A percentile compares a stretch with the other conserved stretches of the same genome.
phyloP scores from a whole-genome alignment of 768 basidiomycete species.

The Russula foetens region DNA sequence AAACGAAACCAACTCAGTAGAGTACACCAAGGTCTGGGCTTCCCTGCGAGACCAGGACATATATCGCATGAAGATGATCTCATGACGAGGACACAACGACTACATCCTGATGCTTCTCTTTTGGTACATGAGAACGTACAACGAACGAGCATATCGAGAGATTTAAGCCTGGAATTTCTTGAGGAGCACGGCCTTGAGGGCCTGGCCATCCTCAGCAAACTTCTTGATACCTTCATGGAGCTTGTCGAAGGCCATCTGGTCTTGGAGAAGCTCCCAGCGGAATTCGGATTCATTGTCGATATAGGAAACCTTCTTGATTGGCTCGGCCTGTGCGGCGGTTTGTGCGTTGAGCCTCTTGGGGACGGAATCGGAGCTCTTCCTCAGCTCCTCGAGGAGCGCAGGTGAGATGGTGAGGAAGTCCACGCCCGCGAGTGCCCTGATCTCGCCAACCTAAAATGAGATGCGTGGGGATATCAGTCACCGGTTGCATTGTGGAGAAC shows the following conservation, averaged over 20 bases:
- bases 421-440: slow-evolving; percentile 89
- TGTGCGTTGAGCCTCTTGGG: slow-evolving; percentile 76
- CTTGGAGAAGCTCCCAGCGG: slow-evolving; percentile 89
- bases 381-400: slow-evolving; percentile 84
- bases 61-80: not conserved
- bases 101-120: not conserved
- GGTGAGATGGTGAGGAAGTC: slow-evolving; percentile 98
- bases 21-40: no score
- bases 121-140: not conserved
- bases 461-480: not conserved
- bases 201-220: slow-evolving; percentile 91
- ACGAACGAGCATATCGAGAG: not conserved
- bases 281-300: slow-evolving; percentile 94
- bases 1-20: not conserved
- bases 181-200: slow-evolving; percentile 77
- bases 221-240: slow-evolving; percentile 97
- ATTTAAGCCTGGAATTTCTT: slow-evolving; percentile 48
- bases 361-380: slow-evolving; percentile 65
- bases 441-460: slow-evolving; percentile 67
- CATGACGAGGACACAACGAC: not conserved
- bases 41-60: not conserved
- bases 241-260: slow-evolving; percentile 98
- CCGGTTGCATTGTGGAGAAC: not conserved
- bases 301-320: slow-evolving; percentile 73
- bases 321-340: slow-evolving; percentile 48